Evolutionary conservation across 495 filamentous ascomycete genomes (phyloP), one percentile per base, ranked within the genome.

Genomic region (Neurospora tetrasperma): DNA sequence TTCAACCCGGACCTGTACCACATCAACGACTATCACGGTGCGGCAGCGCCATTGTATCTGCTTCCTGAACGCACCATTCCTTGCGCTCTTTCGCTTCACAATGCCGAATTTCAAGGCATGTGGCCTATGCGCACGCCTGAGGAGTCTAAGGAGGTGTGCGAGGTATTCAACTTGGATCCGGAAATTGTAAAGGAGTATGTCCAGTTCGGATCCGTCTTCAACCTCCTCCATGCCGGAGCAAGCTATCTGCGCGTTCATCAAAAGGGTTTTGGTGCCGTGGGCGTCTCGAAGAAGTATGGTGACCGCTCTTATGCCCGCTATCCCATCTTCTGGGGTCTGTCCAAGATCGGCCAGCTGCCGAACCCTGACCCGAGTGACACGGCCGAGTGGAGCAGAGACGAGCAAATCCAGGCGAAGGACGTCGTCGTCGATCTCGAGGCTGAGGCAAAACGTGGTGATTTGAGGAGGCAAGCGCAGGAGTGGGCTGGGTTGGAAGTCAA

Each of bases 11-110:
- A 93, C 75, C 76, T 93, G 23, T 93, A 93, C 79, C 91, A 93
- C 78, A 89, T 93, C 77, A 93, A 93, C 77, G 91, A 93, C 77
- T 93, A 92, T 77, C 91, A 93, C 73, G 91, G 91, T 48, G 88
- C 90, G 18, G 77, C 90, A 4, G 91, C 91, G 44, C 90, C 90
- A 7, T 80, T 93, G 12, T 90, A 93, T 73, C 84, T 92, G 18
- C 82, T 92, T 9, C 91, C 91, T 9, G 70, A 74, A 9, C 88
- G 84, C 11, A 74, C 73, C 23, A 85, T 90, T 41, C 88, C 88
- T 0, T 88, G 87, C 78, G 89, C 87, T 75, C 75, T 90, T 27
- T 79, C 77, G 12, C 73, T 80, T 7, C 78, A 80, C 73, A 80
- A 92, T 73, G 90, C 89, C 27, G 90, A 93, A 77, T 92, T 92